A percentile compares a stretch with the other conserved stretches of the same genome.
These are phyloP conservation scores for Mucor velutinosus DNA, from an alignment of 371 early-diverging fungal genomes.

Conservation along the genomic window DNA sequence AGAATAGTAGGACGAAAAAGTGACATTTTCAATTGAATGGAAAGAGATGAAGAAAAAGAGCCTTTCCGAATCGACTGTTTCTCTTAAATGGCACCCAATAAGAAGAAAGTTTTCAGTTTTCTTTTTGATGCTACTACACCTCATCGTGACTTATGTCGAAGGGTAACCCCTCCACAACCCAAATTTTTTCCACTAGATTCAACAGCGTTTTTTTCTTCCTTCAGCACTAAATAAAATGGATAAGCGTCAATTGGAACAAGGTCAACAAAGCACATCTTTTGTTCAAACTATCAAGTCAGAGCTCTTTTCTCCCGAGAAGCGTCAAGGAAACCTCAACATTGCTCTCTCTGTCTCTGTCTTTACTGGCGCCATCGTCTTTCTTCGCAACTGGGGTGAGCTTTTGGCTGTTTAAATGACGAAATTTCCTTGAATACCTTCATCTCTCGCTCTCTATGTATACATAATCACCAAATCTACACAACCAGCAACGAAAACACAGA, in stretches of 20 bases:
- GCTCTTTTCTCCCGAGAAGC: constrained; percentile 56
- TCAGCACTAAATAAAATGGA: constrained; percentile 17
- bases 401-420: constrained; percentile 55
- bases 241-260: constrained; percentile 40
- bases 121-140: not conserved
- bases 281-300: constrained; percentile 48
- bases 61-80: too few species aligned
- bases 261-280: constrained; percentile 30
- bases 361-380: constrained; percentile 64
- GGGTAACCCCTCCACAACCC: not conserved
- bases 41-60: not conserved
- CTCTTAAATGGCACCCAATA: not conserved
- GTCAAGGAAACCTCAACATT: constrained; percentile 61
- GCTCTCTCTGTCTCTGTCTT: constrained; percentile 67
- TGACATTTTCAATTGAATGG: not conserved
- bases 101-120: not conserved
- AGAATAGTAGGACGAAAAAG: constrained; percentile 54
- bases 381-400: constrained; percentile 68
- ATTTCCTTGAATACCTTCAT: constrained; percentile 1
- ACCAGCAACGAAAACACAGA: not conserved
- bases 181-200: not conserved
- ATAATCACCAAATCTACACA: not conserved
- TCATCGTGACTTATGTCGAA: not conserved
- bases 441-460: not conserved
- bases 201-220: constrained; percentile 4